Evolutionary conservation across 2,329 filamentous ascomycete genomes (phyloP).

Genomic region (Talaromyces pinophilus): DNA sequence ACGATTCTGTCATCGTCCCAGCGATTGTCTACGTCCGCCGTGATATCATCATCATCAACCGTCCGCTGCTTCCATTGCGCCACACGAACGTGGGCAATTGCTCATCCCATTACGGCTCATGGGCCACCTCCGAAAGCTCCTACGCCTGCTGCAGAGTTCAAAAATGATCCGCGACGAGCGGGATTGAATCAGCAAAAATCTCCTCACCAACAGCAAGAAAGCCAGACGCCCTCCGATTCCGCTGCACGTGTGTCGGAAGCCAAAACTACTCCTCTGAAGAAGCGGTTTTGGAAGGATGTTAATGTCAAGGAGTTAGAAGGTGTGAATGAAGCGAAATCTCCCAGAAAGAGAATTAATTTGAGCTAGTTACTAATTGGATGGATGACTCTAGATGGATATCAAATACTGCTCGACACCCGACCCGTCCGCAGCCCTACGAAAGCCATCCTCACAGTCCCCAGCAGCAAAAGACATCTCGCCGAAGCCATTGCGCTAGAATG

Average conservation of each 20-base stretch:
- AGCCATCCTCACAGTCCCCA: constrained; percentile 73
- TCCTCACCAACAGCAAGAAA: constrained; percentile 48
- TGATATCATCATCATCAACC: constrained; percentile 13
- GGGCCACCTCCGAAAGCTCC: constrained; percentile 63
- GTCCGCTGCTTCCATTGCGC: constrained; percentile 40
- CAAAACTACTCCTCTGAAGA: constrained; percentile 54
- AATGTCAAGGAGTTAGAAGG: constrained; percentile 67
- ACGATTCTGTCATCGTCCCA: not conserved
- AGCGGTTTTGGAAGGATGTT: constrained; percentile 89
- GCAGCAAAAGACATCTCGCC: constrained; percentile 76
- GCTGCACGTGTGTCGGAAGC: constrained; percentile 38
- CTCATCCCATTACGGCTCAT: constrained; percentile 59
- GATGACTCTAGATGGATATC: constrained; percentile 49
- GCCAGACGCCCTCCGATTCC: constrained; percentile 36
- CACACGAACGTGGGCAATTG: constrained; percentile 50
- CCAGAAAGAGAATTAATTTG: too few relatives aligned
- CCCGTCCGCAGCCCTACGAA: constrained; percentile 74
- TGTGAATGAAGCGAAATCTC: constrained; percentile 40
- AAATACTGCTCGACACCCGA: constrained; percentile 74
- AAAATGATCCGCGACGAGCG: constrained; percentile 39
- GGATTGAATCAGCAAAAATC: constrained; percentile 52
- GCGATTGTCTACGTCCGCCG: not conserved
- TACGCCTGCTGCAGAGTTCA: constrained; percentile 50
- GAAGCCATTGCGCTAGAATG: constrained; percentile 87
- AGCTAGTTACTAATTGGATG: not conserved